Evolutionary conservation across 1,284 basidiomycete species (phyloP), one percentile per base, ranked within the genome.

Genomic region (Xerocomus amazonicus): DNA sequence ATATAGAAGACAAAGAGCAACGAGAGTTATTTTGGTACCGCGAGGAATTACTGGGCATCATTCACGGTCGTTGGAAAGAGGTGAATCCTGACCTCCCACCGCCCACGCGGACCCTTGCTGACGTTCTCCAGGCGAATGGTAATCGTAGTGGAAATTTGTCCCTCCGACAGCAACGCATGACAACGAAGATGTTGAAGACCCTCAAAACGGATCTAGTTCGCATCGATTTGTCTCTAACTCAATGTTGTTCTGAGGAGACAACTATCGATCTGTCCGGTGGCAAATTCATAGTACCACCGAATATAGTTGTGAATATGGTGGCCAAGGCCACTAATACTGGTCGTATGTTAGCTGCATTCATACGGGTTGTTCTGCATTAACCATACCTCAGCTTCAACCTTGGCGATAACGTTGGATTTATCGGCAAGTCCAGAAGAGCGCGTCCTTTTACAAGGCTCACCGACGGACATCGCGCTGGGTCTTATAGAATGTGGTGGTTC

Each of bases 21-120:
- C 76, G 84, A 32, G 86, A 91, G 60, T 66, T 94, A 13, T 98
- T 98, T 71, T 98, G 95, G 96, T 95, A 94, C 63, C 79, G 94
- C 28, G 90, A 98, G 65, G 82, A 86, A 55, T 71, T 98, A 10
- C 80, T 97, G 59, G 78, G 79, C 37, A 71, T 73, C 38, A 66
- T 97, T 6, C 73, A 70, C 16, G 87, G 86, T 9, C 74, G 72
- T 12, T 98, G 95, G 95, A 80, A 78, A 60, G 93, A 97, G 78
- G 91, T 90, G 52, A 54, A 50, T 36, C 13, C 28, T 14, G 9
- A 33, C 10, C 26, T 29, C 36, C 45, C 7, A 34, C 16, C 37
- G 4, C 8, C 13, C 17, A 17, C 13, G 29, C 10, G 39, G 45
- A n/a, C n/a, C n/a, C n/a, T n/a, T n/a, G n/a, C n/a, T n/a, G n/a